Conservation (phyloP, 805 yeast species). For the Metschnikowia kofuensis region DNA sequence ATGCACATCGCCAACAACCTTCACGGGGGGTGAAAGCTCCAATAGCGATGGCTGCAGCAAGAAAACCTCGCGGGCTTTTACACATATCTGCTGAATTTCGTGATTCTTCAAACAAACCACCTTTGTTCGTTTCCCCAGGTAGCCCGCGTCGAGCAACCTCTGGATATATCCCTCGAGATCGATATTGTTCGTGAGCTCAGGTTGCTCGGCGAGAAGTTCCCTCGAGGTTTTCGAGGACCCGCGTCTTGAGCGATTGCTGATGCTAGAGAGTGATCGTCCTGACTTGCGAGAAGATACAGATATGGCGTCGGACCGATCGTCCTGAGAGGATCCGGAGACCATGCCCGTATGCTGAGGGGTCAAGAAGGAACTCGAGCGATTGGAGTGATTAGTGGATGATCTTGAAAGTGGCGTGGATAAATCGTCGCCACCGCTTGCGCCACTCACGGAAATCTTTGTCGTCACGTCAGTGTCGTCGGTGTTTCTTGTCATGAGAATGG, state of each 20-base stretch:
- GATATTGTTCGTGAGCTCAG: conserved; percentile 20
- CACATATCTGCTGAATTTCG: conserved; percentile 79
- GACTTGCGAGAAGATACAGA: conserved; percentile 15
- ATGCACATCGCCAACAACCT: conserved; percentile 91
- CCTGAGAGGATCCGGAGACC: conserved; percentile 6
- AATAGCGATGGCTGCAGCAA: conserved; percentile 85
- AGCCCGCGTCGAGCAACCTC: conserved; percentile 90
- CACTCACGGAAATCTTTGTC: conserved; percentile 8
- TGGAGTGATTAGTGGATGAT: conserved; percentile 17
- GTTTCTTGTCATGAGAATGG: conserved; percentile 59
- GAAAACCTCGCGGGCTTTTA: conserved; percentile 84
- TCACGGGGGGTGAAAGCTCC: conserved; percentile 83
- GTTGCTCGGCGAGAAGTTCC: conserved; percentile 12
- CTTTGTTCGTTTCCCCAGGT: conserved; percentile 90
- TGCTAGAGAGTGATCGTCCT: conserved; percentile 18
- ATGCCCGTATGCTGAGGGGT: conserved; percentile 20
- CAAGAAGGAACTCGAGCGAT: conserved; percentile 14
- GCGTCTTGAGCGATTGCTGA: conserved; percentile 14
- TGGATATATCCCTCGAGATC: conserved; percentile 89
- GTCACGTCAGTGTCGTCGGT: conserved; percentile 33
- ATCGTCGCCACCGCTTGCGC: conserved; percentile 16
- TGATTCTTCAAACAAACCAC: conserved; percentile 83
- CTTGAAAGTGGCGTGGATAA: conserved; percentile 20
- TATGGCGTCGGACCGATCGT: conserved; percentile 18
- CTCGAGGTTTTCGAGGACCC: conserved; percentile 12